Conservation (phyloP, 1,284 basidiomycete genomes). For the Cerrena zonata region DNA sequence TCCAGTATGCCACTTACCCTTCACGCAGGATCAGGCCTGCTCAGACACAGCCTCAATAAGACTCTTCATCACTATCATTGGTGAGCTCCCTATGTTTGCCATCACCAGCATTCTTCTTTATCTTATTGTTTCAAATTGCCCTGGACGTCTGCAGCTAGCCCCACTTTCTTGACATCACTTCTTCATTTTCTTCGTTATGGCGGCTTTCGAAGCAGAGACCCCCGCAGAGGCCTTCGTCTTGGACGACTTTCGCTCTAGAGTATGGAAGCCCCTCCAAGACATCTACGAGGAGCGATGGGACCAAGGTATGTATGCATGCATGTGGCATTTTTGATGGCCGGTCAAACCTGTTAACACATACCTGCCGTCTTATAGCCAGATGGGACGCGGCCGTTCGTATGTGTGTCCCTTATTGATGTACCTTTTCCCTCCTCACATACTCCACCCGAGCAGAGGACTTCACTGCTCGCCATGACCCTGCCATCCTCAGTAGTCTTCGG, state of each 20-base stretch:
- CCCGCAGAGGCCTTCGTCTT: slow-evolving; percentile 24
- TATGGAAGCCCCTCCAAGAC: slow-evolving; percentile 27
- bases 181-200: background rate
- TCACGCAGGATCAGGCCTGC: background rate
- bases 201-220: slow-evolving; percentile 12
- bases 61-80: background rate
- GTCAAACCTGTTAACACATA: background rate
- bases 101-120: background rate
- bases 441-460: slow-evolving; percentile 18
- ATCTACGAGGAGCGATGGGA: slow-evolving; percentile 30
- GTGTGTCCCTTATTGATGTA: slow-evolving; percentile 7
- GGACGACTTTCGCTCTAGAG: slow-evolving; percentile 24
- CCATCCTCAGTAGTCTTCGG: slow-evolving; percentile 23
- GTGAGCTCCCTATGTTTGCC: background rate
- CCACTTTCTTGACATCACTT: too few relatives aligned
- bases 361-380: slow-evolving; percentile 14
- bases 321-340: background rate
- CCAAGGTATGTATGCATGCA: slow-evolving; percentile 15
- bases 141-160: too few relatives aligned
- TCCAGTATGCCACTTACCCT: background rate
- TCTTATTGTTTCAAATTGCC: background rate
- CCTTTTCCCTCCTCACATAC: slow-evolving; percentile 3
- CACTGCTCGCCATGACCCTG: slow-evolving; percentile 21
- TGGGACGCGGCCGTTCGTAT: slow-evolving; percentile 26
- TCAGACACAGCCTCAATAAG: background rate